Evolutionary conservation across 306 rosid genomes (phyloP), one percentile per base, ranked within the genome.

Genomic region (Fragaria vesca): DNA sequence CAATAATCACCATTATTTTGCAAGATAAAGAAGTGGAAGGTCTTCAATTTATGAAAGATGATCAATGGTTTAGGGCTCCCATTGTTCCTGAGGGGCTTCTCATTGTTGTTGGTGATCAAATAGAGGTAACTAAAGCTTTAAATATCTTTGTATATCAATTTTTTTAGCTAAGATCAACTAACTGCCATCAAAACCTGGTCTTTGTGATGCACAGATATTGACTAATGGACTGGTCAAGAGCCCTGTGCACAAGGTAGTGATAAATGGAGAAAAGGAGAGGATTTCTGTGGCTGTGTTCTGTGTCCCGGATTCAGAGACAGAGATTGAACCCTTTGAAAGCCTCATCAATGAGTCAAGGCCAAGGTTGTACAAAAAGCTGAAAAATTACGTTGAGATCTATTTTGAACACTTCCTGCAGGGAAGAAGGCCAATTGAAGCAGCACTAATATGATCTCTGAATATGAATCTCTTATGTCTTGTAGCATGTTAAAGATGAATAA

Each of bases 381-480:
- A 45, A 6, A 45, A 45, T 3, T 45, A 45, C 48, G 30, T 12
- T 1, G 70, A 26, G 26, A 84, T 67, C 21, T 89, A 81, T 77
- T 87, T 83, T 63, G 77, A 86, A 55, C 80, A 92, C 87, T 90
- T 90, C 72, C 95, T 87, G 73, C 78, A 80, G 72, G 91, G 91
- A 4, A 81, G 45, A 83, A 90, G 93, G 40, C 60, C 94, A 75
- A 88, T 90, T 63, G 92, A 91, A 73, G 87, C 87, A 61, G 88
- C 78, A 7, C 88, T 71, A 81, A 78, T 88, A 42, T 81, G 76
- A 57, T 55, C 65, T 63, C 34, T 36, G 40, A 36, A 3, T 36
- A 36, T 5, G 40, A 3, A 36, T 36, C 40, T 36, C 5, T 36
- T 36, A 36, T 36, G 40, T n/a, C 57, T 51, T 47, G 21, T 51